Evolutionary conservation across 352 stramenopile genomes (phyloP), one percentile per base, ranked within the genome.

Genomic region (Hyphochytrium catenoides): DNA sequence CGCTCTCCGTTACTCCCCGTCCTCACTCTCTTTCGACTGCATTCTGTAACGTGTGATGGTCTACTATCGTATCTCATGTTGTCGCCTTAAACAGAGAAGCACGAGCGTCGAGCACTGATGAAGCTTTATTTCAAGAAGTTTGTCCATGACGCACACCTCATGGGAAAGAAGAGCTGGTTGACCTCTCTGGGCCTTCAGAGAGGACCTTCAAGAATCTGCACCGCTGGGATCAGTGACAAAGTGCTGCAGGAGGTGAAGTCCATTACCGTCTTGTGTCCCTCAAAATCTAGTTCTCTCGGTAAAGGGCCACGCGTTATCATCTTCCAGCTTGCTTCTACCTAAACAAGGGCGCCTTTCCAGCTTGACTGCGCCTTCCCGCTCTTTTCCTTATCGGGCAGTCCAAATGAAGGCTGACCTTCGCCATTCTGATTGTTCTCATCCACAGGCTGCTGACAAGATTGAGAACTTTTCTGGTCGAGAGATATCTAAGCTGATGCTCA

Each of bases 401-500:
- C 15, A 27, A 16, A 39, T 20, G 5, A 11, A n/a, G 8, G 1
- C 26, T 16, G 31, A 49, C 3, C 21, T 29, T 14, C n/a, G 15
- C 11, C 8, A 34, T 16, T 17, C 38, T n/a, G 34, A 25, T 44
- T 8, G 38, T 32, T 4, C 41, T 69, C 8, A 49, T 68, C 42
- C 36, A 51, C 11, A 39, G 56, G 9, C 30, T 57, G 70, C 59
- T 24, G 46, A 49, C 17, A 33, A 53, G n/a, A 79, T 64, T 5
- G 50, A 62, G 3, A 62, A 63, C 4, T 81, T 84, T 56, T 83
- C 65, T 37, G 71, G 71, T 3, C 62, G 71, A 14, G 71, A 86
- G 44, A 79, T 84, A 34, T 59, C 62, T 12, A 82, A 84, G 38
- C 75, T 81, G 53, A 76, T 83, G 57, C 47, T 82, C 16, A 74